Evolutionary conservation across 1,139 yeast genomes (phyloP), one percentile per base, ranked within the genome.

Genomic region (Blastobotrys apis): DNA sequence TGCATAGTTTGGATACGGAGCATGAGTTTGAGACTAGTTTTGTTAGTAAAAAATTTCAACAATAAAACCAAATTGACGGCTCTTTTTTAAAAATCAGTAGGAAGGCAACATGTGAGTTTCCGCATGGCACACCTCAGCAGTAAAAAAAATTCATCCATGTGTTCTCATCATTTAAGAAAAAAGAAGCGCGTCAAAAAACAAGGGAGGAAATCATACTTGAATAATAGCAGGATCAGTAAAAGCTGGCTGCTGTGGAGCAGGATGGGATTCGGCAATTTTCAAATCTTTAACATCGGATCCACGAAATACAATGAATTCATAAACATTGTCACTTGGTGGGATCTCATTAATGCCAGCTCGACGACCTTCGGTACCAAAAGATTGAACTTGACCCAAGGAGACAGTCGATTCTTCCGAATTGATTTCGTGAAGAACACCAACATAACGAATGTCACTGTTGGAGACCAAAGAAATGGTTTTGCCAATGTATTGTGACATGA

Each of bases 311-410:
- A 92, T 90, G 52, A 78, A 79, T 36, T 86, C 92, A 63, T 80
- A 86, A 16, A 84, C 74, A 42, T 81, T 85, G 34, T 73, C 73
- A 13, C 84, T 78, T 4, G 97, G 87, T 46, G 81, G 77, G 36
- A 88, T 81, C 63, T 87, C 95, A 52, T 76, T 73, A 20, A 74
- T 65, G 63, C 83, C 85, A 29, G 80, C 80, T 57, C 84, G 74
- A 58, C 98, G 78, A 23, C 95, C 97, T 64, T 92, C 98, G 13
- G 97, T 84, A 45, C 98, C 98, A 57, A 82, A 83, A 43, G 90
- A 81, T 51, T 90, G 77, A 39, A 92, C 98, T 42, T 81, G 74
- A 45, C 77, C 77, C 57, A 92, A 74, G 13, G 97, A 84, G 43
- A 92, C 94, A 1, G 97, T 88, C 52, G 96, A 87, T 53, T 85